Evolutionary conservation across 2,329 filamentous ascomycete species (phyloP).

Genomic region (Aspergillus neotritici): DNA sequence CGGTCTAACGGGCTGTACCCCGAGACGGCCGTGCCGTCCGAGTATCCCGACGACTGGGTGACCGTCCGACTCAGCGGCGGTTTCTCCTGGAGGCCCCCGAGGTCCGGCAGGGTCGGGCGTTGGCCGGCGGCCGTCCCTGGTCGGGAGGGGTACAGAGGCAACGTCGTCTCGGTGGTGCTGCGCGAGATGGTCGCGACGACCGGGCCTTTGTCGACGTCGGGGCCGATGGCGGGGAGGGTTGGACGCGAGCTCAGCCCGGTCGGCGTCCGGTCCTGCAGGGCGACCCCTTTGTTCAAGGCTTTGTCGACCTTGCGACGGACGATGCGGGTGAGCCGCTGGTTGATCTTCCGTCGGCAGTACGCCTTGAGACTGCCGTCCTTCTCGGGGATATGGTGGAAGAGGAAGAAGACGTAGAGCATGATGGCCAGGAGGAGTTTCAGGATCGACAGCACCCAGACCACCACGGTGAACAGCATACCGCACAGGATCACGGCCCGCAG

Average conservation of each 20-base stretch:
- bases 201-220: conserved; percentile 38
- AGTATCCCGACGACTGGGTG: conserved; percentile 47
- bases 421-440: conserved; percentile 67
- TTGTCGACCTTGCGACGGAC: conserved; percentile 84
- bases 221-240: conserved; percentile 60
- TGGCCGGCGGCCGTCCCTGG: conserved; percentile 47
- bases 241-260: conserved; percentile 37
- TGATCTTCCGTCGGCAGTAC: conserved; percentile 90
- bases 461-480: conserved; percentile 84
- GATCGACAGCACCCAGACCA: conserved; percentile 82
- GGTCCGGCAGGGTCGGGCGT: conserved; percentile 37
- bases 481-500: conserved; percentile 77
- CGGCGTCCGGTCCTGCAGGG: conserved; percentile 50
- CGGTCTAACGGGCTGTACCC: conserved; percentile 34
- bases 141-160: conserved; percentile 59
- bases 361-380: conserved; percentile 72
- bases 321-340: conserved; percentile 74
- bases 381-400: conserved; percentile 85
- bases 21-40: conserved; percentile 34
- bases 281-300: conserved; percentile 71
- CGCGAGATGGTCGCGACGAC: conserved; percentile 27
- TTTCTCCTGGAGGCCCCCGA: conserved; percentile 37
- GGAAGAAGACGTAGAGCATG: conserved; percentile 77
- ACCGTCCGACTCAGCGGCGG: conserved; percentile 38
- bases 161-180: conserved; percentile 54